Evolutionary conservation across 257 asterid species (phyloP).

Genomic region (Rhazya stricta): DNA sequence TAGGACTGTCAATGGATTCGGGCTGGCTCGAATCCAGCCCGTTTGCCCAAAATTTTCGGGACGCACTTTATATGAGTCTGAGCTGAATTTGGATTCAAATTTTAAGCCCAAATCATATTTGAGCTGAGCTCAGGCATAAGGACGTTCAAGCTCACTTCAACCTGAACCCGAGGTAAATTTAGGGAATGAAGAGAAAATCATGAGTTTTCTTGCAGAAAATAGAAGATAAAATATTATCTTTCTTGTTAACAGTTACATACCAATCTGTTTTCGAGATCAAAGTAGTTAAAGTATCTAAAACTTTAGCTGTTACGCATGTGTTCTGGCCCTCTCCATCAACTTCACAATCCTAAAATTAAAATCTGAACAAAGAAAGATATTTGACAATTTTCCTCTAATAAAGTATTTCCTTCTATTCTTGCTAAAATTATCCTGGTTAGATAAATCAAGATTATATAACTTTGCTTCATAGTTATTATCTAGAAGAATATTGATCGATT

Average conservation of each 20-base stretch:
- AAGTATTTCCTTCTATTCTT: conserved; percentile 6
- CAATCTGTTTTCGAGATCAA: conserved; percentile 93
- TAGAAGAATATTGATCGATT: conserved; percentile 87
- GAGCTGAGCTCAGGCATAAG: too few species aligned
- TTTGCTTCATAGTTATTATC: conserved; percentile 79
- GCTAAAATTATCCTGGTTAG: background rate
- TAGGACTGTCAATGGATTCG: too few species aligned
- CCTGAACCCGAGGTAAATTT: too few species aligned
- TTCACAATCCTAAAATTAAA: conserved; percentile 93
- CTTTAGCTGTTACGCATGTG: conserved; percentile 73
- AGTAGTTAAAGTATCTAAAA: conserved; percentile 93
- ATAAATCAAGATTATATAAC: conserved; percentile 31
- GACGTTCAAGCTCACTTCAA: too few species aligned
- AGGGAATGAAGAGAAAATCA: background rate
- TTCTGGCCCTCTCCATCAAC: conserved; percentile 91
- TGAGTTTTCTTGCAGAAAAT: background rate
- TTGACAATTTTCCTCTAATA: background rate
- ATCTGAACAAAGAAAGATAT: conserved; percentile 42
- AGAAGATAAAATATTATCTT: background rate
- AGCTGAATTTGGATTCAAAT: too few species aligned
- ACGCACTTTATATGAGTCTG: too few species aligned
- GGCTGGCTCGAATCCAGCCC: too few species aligned
- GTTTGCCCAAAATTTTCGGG: too few species aligned
- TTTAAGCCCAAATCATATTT: too few species aligned
- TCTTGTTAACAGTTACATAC: conserved; percentile 39